Evolutionary conservation across 1,284 basidiomycete genomes (phyloP), one percentile per base, ranked within the genome.

Genomic region (Meira nashicola): DNA sequence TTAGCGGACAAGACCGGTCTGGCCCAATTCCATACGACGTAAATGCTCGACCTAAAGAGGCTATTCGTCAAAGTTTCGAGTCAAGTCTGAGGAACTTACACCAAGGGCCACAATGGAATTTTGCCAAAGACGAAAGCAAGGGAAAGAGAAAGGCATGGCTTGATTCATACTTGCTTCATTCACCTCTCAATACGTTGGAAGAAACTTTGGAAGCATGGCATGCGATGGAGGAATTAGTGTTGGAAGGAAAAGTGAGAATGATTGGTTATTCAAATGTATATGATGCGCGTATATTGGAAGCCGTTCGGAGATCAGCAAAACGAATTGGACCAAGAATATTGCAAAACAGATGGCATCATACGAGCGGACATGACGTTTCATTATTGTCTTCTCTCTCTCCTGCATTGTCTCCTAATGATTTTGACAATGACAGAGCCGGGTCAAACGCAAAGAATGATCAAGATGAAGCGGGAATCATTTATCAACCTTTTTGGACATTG

Each of bases 401-500:
- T 12, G 38, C 51, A 2, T 63, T 76, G 10, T 66, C 65, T 9
- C 74, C 74, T 2, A 77, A 77, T 57, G 60, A 67, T 46, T 63
- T 74, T 39, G 33, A 19, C 14, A 58, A 61, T 25, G 38, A 23
- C 2, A 48, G 21, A n/a, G 12, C 17, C 5, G 33, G 23, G 5
- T 19, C 41, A 2, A 33, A 39, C 38, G 9, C 10, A n/a, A 33
- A 33, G 28, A 33, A 33, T 33, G 28, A 33, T 33, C 4, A 33
- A 33, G 25, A 41, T n/a, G 12, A 46, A 12, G 14, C 2, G 1
- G 59, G 59, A 1, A 62, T 75, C 0, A 63, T 63, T 1, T 77
- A 77, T 49, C 74, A 77, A 43, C 70, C 73, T 1, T 77, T 77
- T 55, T 77, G 74, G 74, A 65, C 60, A n/a, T 63, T 77, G 4